phyloP scores from a whole-genome alignment of 1,139 yeast species.

The Nakaseomyces kungkrabaensis region DNA sequence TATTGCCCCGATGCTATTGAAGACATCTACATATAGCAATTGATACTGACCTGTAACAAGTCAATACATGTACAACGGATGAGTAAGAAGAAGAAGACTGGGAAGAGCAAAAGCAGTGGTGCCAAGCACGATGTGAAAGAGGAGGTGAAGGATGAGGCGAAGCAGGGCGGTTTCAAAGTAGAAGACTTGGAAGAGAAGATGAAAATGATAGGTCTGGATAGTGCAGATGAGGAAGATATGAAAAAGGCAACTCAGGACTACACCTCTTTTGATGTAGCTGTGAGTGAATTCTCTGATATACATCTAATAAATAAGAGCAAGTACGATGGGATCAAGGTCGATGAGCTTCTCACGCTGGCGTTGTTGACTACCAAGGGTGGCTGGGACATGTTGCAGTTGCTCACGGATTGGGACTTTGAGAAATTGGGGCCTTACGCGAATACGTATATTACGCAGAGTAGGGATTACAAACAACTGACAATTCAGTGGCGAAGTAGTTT shows the following conservation, averaged over 20 bases:
- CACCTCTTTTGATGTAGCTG: too few relatives aligned
- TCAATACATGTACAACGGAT: background rate
- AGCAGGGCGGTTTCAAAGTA: too few relatives aligned
- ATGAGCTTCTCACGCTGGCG: background rate
- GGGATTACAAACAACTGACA: background rate
- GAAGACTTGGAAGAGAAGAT: too few relatives aligned
- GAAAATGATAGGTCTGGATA: too few relatives aligned
- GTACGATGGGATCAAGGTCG: background rate
- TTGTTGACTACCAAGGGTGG: background rate
- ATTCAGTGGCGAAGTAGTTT: background rate
- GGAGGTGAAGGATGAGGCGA: too few relatives aligned
- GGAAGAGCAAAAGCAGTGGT: background rate
- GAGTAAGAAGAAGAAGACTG: conserved; percentile 1
- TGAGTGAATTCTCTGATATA: background rate
- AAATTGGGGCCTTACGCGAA: background rate
- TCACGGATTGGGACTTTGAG: background rate
- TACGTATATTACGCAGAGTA: background rate
- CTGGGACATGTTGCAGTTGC: background rate
- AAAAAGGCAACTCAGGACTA: too few relatives aligned
- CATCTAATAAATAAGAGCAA: background rate
- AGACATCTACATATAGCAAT: too few relatives aligned
- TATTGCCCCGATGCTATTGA: too few relatives aligned
- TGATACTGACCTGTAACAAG: too few relatives aligned
- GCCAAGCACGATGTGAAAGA: too few relatives aligned
- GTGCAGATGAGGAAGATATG: too few relatives aligned